Evolutionary conservation across 2,329 filamentous ascomycete species (phyloP).

Genomic region (Aspergillus sp.): DNA sequence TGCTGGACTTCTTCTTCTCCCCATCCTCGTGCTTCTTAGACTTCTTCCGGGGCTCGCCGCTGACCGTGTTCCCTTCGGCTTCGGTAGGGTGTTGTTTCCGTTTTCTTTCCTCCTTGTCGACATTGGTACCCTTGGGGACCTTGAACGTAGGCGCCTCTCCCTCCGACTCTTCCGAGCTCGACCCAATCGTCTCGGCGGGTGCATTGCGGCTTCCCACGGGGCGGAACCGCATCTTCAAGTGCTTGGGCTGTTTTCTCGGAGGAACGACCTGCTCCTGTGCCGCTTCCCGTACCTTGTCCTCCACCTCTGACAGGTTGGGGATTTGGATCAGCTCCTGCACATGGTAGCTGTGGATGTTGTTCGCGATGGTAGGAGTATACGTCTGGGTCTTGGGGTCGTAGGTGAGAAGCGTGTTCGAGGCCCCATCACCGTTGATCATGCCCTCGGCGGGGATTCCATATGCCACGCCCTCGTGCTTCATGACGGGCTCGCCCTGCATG

Average conservation of each 20-base stretch:
- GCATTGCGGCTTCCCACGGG: slow-evolving; percentile 40
- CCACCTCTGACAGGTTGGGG: slow-evolving; percentile 24
- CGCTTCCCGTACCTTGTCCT: slow-evolving; percentile 24
- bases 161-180: slow-evolving; percentile 39
- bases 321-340: slow-evolving; percentile 38
- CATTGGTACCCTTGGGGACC: slow-evolving; percentile 23
- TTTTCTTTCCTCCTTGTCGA: slow-evolving; percentile 36
- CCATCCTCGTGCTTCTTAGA: slow-evolving; percentile 37
- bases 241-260: slow-evolving; percentile 40
- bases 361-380: slow-evolving; percentile 28
- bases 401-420: slow-evolving; percentile 35
- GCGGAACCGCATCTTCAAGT: slow-evolving; percentile 47
- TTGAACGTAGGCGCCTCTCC: slow-evolving; percentile 34
- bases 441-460: slow-evolving; percentile 41
- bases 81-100: slow-evolving; percentile 37
- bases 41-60: slow-evolving; percentile 37
- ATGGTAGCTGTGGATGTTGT: slow-evolving; percentile 34
- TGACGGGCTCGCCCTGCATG: slow-evolving; percentile 40
- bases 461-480: slow-evolving; percentile 43
- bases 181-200: slow-evolving; percentile 35
- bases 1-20: slow-evolving; percentile 35
- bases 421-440: slow-evolving; percentile 26
- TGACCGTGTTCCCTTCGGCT: slow-evolving; percentile 24
- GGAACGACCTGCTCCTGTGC: slow-evolving; percentile 34
- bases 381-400: slow-evolving; percentile 37